phyloP scores from a whole-genome alignment of 2,329 filamentous ascomycete species.

The Neopestalotiopsis sp. region DNA sequence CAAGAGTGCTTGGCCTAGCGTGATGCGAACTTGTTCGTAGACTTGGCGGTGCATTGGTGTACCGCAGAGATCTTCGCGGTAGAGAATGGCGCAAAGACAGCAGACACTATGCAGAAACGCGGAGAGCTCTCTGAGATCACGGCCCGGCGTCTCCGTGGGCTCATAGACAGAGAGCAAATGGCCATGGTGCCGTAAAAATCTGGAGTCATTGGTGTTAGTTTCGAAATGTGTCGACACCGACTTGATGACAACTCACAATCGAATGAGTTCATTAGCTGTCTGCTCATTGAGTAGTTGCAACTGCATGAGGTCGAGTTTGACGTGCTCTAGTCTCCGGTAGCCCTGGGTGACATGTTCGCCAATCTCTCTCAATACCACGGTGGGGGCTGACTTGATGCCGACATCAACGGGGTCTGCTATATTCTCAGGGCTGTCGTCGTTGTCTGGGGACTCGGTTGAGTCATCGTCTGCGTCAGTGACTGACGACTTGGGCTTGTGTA shows the following conservation, averaged over 20 bases:
- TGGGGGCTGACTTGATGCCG: conserved; percentile 36
- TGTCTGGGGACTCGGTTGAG: conserved; percentile 21
- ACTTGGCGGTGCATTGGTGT: conserved; percentile 40
- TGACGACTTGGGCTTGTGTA: conserved; percentile 8
- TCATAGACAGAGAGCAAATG: conserved; percentile 35
- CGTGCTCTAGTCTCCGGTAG: conserved; percentile 33
- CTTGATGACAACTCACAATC: conserved; percentile 30
- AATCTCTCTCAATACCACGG: conserved; percentile 38
- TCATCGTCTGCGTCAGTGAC: conserved; percentile 12
- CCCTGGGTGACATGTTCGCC: conserved; percentile 35
- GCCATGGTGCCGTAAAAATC: conserved; percentile 36
- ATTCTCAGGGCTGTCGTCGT: conserved; percentile 32
- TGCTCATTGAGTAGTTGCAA: conserved; percentile 37
- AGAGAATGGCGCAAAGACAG: conserved; percentile 45
- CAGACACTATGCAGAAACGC: conserved; percentile 47
- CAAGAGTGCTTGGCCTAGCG: conserved; percentile 44
- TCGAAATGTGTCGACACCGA: no score
- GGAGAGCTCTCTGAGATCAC: conserved; percentile 38
- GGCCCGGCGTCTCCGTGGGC: conserved; percentile 38
- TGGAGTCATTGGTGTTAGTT: conserved; percentile 18
- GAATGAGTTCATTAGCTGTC: conserved; percentile 35
- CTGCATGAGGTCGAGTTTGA: conserved; percentile 36
- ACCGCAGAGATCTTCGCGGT: conserved; percentile 36
- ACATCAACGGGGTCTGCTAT: conserved; percentile 37
- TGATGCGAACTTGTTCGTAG: conserved; percentile 45